Percentiles rank a stretch among this genome's conserved stretches.
phyloP scores from a whole-genome alignment of 2,329 filamentous ascomycete genomes.

The Aspergillus clavatus region DNA sequence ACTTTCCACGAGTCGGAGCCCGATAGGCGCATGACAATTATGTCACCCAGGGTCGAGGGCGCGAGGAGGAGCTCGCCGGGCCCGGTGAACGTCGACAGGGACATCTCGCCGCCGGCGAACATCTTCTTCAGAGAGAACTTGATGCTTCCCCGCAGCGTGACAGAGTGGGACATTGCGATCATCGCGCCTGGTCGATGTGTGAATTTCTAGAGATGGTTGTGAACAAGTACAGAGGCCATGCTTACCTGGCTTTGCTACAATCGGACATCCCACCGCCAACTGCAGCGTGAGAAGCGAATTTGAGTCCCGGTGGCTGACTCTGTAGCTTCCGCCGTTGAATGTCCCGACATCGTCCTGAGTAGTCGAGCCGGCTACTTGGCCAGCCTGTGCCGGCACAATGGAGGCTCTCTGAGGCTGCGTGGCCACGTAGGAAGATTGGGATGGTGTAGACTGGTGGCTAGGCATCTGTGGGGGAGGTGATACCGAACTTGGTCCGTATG shows the following conservation, averaged over 20 bases:
- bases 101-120: slow-evolving; percentile 74
- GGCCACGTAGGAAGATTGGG: slow-evolving; percentile 7
- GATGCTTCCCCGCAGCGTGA: slow-evolving; percentile 75
- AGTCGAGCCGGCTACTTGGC: slow-evolving; percentile 58
- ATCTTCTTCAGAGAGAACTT: slow-evolving; percentile 91
- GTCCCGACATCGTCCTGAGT: slow-evolving; percentile 83
- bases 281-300: slow-evolving; percentile 89
- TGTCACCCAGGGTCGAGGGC: slow-evolving; percentile 74
- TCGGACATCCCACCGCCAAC: slow-evolving; percentile 79
- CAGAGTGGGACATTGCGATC: slow-evolving; percentile 89
- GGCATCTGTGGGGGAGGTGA: slow-evolving; percentile 9
- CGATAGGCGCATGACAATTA: slow-evolving; percentile 70
- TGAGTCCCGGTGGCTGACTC: slow-evolving; percentile 85
- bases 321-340: slow-evolving; percentile 92
- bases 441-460: slow-evolving; percentile 6
- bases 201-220: background rate
- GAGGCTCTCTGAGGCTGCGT: slow-evolving; percentile 25
- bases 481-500: background rate
- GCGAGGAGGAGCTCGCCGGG: slow-evolving; percentile 86
- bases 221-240: background rate
- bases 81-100: slow-evolving; percentile 74
- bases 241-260: slow-evolving; percentile 70
- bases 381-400: slow-evolving; percentile 42
- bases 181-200: slow-evolving; percentile 58
- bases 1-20: slow-evolving; percentile 71